These are phyloP conservation scores for Clavispora asparagi DNA, from an alignment of 805 yeast genomes.

Conservation along the genomic window DNA sequence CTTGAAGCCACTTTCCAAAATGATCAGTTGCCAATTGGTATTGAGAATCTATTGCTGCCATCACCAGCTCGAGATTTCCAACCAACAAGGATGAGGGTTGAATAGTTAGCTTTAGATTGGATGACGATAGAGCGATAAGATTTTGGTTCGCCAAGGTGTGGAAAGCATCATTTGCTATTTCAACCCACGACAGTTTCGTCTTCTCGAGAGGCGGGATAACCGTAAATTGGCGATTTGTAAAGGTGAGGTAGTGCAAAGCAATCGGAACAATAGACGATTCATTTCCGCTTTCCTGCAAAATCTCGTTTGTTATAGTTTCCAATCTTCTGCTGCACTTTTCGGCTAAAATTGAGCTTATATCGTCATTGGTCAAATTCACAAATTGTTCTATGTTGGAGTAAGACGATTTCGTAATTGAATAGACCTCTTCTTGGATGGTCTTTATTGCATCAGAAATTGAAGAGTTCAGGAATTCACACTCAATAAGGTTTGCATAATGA, in stretches of 20 bases:
- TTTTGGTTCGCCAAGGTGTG: slow-evolving; percentile 15
- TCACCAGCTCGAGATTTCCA: neutral
- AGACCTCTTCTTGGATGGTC: slow-evolving; percentile 5
- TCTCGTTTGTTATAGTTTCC: neutral
- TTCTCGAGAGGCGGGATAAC: slow-evolving; percentile 37
- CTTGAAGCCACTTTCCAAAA: slow-evolving; percentile 42
- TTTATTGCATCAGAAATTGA: slow-evolving; percentile 1
- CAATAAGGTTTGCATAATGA: slow-evolving; percentile 1
- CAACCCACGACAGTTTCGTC: slow-evolving; percentile 28
- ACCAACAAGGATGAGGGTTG: neutral
- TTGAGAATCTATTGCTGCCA: slow-evolving; percentile 25
- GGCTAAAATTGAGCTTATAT: slow-evolving; percentile 17
- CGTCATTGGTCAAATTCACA: slow-evolving; percentile 19
- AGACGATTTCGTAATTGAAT: neutral
- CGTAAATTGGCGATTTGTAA: slow-evolving; percentile 32
- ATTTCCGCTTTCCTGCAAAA: neutral
- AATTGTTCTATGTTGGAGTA: slow-evolving; percentile 16
- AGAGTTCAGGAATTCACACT: slow-evolving; percentile 2
- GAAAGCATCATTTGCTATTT: slow-evolving; percentile 12
- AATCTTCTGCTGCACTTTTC: slow-evolving; percentile 16
- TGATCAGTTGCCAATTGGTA: slow-evolving; percentile 18
- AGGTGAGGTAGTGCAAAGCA: slow-evolving; percentile 28
- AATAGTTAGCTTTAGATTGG: neutral
- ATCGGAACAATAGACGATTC: neutral
- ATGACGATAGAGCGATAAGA: neutral